Evolutionary conservation across 2,329 filamentous ascomycete genomes (phyloP), one percentile per base, ranked within the genome.

Genomic region (Catunica adiposa): DNA sequence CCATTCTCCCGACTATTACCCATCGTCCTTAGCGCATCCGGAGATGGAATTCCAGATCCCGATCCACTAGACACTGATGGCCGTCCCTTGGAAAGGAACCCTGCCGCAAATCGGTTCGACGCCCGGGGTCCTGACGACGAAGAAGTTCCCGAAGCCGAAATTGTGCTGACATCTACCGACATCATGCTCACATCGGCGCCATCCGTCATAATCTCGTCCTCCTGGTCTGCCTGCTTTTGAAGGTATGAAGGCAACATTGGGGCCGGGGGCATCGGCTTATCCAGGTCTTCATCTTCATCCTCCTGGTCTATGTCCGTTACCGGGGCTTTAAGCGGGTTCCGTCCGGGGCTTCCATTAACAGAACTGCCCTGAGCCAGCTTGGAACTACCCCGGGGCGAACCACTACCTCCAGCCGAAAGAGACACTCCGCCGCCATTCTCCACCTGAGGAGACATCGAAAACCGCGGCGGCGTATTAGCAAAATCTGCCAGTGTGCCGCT

Each of bases 401-500:
- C 50, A 52, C 40, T 22, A 17, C 40, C 40, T 44, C n/a, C 37
- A 38, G n/a, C n/a, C n/a, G 29, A 34, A 34, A 34, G 29, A 5
- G 29, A 34, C 29, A 34, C 29, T 5, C 20, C 20, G 22, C 50
- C 50, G 23, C 22, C 20, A 22, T 25, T 20, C n/a, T 23, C 22
- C 20, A 14, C 47, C 11, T 31, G 46, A 40, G 53, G 56, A 14
- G 56, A 58, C 53, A 55, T 55, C n/a, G 56, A 58, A 40, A 58
- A 58, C 20, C 56, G 52, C 2, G 56, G 56, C 48, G 92, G 90
- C 2, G 90, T 96, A 69, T 88, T 87, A 64, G 90, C 86, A 65
- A 90, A 96, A 65, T 97, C 92, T 9, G 86, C 89, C 56, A 97
- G 71, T 0, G 83, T 82, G 23, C 89, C 89, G 53, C 90, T 81